Conservation (phyloP, 139 green algal genomes). For the Micractinium conductrix region DNA sequence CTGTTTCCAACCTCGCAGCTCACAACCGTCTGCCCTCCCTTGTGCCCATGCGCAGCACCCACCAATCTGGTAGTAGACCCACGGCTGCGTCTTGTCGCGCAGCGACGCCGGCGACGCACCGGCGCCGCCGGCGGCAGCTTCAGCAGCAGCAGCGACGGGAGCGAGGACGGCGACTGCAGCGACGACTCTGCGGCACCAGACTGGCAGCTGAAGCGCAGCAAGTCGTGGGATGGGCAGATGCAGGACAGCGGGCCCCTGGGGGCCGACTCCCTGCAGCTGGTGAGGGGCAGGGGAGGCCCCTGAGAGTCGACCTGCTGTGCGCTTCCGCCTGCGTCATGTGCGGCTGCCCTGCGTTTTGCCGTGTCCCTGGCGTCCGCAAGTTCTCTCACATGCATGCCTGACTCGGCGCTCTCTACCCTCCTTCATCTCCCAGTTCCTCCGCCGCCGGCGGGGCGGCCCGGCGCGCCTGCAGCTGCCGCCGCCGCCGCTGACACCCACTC, state of each 20-base stretch:
- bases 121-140: background rate
- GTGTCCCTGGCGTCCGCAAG: too few relatives aligned
- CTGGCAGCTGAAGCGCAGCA: slow-evolving; percentile 43
- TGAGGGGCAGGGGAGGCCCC: too few relatives aligned
- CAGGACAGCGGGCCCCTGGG: background rate
- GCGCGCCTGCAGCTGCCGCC: slow-evolving; percentile 18
- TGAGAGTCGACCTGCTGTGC: too few relatives aligned
- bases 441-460: background rate
- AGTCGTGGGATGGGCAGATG: slow-evolving; percentile 39
- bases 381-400: too few relatives aligned
- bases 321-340: too few relatives aligned
- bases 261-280: slow-evolving; percentile 12
- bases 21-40: background rate
- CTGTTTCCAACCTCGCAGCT: background rate
- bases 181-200: background rate
- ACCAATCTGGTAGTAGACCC: background rate
- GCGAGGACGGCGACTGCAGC: background rate
- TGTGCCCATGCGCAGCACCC: slow-evolving; percentile 1
- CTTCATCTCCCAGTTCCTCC: background rate
- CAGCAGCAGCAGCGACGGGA: slow-evolving; percentile 7
- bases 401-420: background rate
- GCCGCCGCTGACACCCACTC: slow-evolving; percentile 40
- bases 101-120: background rate
- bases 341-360: too few relatives aligned
- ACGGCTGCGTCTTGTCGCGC: background rate